A percentile compares a stretch with the other conserved stretches of the same genome.
Evolutionary conservation across 768 basidiomycete species (phyloP).

Genomic region (Mycena filopes): DNA sequence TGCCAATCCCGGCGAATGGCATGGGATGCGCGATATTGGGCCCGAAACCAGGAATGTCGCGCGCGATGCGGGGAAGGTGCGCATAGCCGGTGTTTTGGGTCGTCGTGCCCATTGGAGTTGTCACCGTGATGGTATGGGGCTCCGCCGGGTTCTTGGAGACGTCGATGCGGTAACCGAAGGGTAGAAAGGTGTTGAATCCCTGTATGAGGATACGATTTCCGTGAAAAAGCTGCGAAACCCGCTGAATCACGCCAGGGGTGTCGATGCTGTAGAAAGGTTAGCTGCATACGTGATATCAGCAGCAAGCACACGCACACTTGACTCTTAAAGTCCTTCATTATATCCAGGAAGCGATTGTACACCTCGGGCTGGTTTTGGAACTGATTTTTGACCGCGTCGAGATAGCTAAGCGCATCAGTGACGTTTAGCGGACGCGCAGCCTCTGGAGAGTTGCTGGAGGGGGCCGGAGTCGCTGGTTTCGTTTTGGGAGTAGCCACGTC

Average conservation of each 20-base stretch:
- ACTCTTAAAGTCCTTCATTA: constrained; percentile 99
- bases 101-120: constrained; percentile 79
- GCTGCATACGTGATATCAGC: constrained; percentile 19
- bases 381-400: constrained; percentile 94
- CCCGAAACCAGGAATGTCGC: constrained; percentile 45
- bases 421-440: constrained; percentile 83
- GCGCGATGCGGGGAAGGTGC: constrained; percentile 39
- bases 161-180: constrained; percentile 94
- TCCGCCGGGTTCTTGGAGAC: constrained; percentile 76
- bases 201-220: constrained; percentile 92
- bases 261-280: constrained; percentile 75
- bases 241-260: constrained; percentile 96
- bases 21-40: constrained; percentile 43
- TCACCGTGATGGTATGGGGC: constrained; percentile 81
- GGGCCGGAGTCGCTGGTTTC: constrained; percentile 33
- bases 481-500: constrained; percentile 15
- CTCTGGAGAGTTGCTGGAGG: constrained; percentile 46
- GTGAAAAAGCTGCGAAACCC: constrained; percentile 92
- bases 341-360: constrained; percentile 94
- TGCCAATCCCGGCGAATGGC: constrained; percentile 43
- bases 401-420: constrained; percentile 91
- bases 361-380: constrained; percentile 92
- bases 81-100: constrained; percentile 60
- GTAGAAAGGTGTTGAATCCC: constrained; percentile 98
- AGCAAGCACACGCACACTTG: constrained; percentile 74